Evolutionary conservation across 1,284 basidiomycete species (phyloP).

Genomic region (Tilletiopsis washingtonensis): DNA sequence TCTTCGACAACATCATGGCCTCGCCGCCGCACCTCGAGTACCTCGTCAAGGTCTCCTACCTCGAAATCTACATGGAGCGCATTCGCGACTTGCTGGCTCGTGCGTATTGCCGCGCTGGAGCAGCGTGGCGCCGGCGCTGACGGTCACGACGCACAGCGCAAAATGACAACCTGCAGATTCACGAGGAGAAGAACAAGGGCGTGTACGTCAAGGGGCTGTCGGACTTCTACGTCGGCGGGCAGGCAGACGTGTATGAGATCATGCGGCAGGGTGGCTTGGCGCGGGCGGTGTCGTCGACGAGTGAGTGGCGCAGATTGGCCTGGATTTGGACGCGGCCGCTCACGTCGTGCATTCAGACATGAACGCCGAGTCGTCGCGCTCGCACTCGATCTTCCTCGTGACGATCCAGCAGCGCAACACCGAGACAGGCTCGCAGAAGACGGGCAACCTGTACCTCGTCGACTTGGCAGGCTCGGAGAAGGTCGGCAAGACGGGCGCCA

Average conservation of each 20-base stretch:
- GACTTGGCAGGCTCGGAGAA: slow-evolving; percentile 99
- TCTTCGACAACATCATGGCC: slow-evolving; percentile 92
- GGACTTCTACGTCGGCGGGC: slow-evolving; percentile 84
- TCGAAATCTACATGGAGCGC: slow-evolving; percentile 98
- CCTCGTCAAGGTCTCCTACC: slow-evolving; percentile 98
- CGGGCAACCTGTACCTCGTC: slow-evolving; percentile 92
- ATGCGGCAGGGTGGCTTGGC: slow-evolving; percentile 92
- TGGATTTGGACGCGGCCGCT: background rate
- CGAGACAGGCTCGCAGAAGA: slow-evolving; percentile 90
- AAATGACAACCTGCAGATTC: slow-evolving; percentile 96
- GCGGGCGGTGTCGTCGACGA: slow-evolving; percentile 88
- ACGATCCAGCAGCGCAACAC: slow-evolving; percentile 95
- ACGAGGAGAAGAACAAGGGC: slow-evolving; percentile 94
- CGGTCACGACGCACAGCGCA: slow-evolving; percentile 59
- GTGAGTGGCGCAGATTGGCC: background rate
- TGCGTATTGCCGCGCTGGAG: slow-evolving; percentile 52
- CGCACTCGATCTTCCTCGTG: slow-evolving; percentile 97
- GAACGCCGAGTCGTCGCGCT: slow-evolving; percentile 98
- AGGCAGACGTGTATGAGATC: slow-evolving; percentile 86
- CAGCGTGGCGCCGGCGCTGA: background rate
- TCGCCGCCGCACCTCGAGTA: slow-evolving; percentile 95
- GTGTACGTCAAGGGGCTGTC: slow-evolving; percentile 97
- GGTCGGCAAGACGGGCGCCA: slow-evolving; percentile 97
- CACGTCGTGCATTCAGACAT: slow-evolving; percentile 55
- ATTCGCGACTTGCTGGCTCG: slow-evolving; percentile 93